Base-by-base conservation (phyloP, 176 grass and related monocot species). In the Oryza rufipogon region DNA sequence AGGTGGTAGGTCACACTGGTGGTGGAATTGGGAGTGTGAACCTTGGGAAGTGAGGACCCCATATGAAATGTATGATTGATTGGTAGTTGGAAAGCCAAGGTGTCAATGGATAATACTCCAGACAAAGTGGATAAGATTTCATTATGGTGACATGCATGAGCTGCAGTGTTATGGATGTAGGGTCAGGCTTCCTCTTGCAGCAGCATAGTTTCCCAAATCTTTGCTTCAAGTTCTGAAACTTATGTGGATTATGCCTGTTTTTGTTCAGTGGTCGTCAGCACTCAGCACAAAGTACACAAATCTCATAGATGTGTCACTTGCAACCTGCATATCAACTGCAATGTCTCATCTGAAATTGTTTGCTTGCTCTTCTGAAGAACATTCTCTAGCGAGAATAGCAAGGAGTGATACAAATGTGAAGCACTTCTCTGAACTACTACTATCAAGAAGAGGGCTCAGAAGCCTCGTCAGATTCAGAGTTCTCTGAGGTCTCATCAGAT, bases 81-180 rank as follows among this genome's bases (percentile, higher is more conserved):
- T 66, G 32, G 82, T 67, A 88, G 83, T 74, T 78, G 73, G 61
- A 73, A 85, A 85, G 82, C 86, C 82, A 82, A 70, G 82, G 68
- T 74, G 58, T 64, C 74, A 81, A 78, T 34, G 78, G 73, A 79
- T 88, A 41, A 91, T 46, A 49, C 80, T 64, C 22, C 63, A 54
- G 80, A 90, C 84, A 79, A 90, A 78, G 74, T 79, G 74, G 90
- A 91, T 91, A 91, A 85, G 81, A 46, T 83, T 83, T 82, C 69
- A 73, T 74, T 68, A 38, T 46, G 28, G 5, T 61, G 66, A 58
- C 54, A 58, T 61, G 64, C 64, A 39, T 49, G 72, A 85, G 70
- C 48, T 70, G 48, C 77, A 75, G 71, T 70, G 74, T 15, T 41
- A 65, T 73, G 66, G 56, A 12, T 72, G 75, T 79, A 38, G n/a